Base-by-base conservation (phyloP, 1,139 yeast species). In the Pichia sp. region DNA sequence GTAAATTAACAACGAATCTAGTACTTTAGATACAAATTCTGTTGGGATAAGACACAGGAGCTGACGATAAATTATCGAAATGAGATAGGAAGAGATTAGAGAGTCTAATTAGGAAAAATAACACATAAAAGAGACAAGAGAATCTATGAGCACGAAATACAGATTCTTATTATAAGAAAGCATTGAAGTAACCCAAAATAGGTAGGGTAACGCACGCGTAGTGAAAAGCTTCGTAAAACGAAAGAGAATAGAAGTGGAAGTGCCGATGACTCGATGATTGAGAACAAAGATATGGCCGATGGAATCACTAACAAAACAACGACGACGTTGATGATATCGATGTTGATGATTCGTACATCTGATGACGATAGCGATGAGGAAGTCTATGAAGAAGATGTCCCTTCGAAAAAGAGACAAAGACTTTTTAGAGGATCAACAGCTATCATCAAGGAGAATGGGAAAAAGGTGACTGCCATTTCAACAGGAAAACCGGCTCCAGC, bases 131-230 rank as follows among this genome's bases (percentile, higher is more conserved):
- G 26, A 23, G 26, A 23, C 26, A 23, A 23, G 26, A 23, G 26
- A 23, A 23, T 23, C 26, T 23, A 23, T 23, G 26, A 23, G 26
- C 26, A 23, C 26, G 26, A 23, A 23, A 23, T 23, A 23, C 26
- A 23, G 26, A 23, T 23, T 4, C 26, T 23, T 23, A 23, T 23
- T 23, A 23, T 23, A 23, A 23, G 26, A 23, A 23, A 23, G 26
- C 26, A 23, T 23, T 23, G 26, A 23, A 23, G 26, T 23, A 23
- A 23, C 26, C 26, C 26, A 23, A 23, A 23, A 23, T 23, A 23
- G 26, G 59, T 58, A 48, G 60, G 71, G 44, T 69, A 69, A 58
- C 62, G 67, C 46, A 59, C 53, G 5, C 57, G 69, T 42, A 47
- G 62, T 45, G 62, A 58, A 41, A 67, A 61, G 47, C 60, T 65